Evolutionary conservation across 805 yeast genomes (phyloP).

Genomic region (Isabelozyma rhagii): DNA sequence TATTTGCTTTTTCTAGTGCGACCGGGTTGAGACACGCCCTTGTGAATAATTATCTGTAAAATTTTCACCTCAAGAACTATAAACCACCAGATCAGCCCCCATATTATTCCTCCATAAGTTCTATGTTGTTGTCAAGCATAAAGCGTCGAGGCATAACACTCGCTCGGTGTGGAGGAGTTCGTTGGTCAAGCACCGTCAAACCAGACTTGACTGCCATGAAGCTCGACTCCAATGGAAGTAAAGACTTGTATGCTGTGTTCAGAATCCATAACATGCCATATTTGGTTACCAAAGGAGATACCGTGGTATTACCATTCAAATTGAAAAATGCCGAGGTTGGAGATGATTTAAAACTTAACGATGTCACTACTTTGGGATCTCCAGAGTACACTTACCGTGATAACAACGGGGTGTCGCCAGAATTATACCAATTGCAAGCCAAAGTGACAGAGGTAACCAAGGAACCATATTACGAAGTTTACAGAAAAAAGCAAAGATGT

Average conservation of each 20-base stretch:
- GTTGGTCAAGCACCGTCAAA: constrained; percentile 2
- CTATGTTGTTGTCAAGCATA: neutral
- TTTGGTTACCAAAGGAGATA: constrained; percentile 89
- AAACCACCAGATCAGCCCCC: neutral
- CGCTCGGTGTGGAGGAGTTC: neutral
- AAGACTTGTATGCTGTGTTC: constrained; percentile 74
- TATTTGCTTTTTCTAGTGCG: neutral
- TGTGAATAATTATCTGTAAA: no score
- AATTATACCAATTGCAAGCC: constrained; percentile 61
- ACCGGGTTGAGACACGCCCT: neutral
- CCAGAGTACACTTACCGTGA: constrained; percentile 58
- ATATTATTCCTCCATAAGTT: no score
- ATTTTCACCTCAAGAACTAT: neutral
- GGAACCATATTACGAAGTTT: constrained; percentile 60
- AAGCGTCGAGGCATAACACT: neutral
- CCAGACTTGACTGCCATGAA: constrained; percentile 61
- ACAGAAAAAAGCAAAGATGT: constrained; percentile 67
- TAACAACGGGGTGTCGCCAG: constrained; percentile 18
- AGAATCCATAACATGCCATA: constrained; percentile 81
- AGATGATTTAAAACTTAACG: constrained; percentile 68
- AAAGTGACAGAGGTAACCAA: constrained; percentile 84
- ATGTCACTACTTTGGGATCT: constrained; percentile 81
- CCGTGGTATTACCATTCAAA: constrained; percentile 72
- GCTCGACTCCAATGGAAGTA: constrained; percentile 51
- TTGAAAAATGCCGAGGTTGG: constrained; percentile 79